A percentile compares a stretch with the other conserved stretches of the same genome.
phyloP scores from a whole-genome alignment of 2,329 filamentous ascomycete species.

The Aspergillus jensenii region DNA sequence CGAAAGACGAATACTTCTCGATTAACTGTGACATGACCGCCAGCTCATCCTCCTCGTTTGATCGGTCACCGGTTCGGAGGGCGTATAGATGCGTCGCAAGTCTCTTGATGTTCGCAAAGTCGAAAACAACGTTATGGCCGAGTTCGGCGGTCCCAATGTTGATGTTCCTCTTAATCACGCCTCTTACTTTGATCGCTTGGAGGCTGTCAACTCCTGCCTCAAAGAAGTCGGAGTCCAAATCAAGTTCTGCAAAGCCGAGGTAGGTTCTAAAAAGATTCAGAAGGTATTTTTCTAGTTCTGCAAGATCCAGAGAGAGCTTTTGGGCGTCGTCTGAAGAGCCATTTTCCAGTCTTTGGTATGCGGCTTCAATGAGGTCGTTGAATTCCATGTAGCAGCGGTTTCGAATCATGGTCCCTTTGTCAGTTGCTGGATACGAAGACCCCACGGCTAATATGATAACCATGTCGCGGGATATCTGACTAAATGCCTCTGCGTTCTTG shows the following conservation, averaged over 20 bases:
- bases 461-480: slow-evolving; percentile 44
- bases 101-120: slow-evolving; percentile 51
- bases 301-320: neutral
- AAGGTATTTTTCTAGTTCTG: slow-evolving; percentile 38
- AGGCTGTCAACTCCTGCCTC: slow-evolving; percentile 58
- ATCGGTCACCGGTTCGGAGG: slow-evolving; percentile 40
- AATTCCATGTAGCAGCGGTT: slow-evolving; percentile 53
- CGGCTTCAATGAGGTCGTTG: slow-evolving; percentile 46
- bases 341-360: slow-evolving; percentile 48
- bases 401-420: slow-evolving; percentile 59
- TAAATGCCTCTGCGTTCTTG: slow-evolving; percentile 24
- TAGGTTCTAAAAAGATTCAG: slow-evolving; percentile 39
- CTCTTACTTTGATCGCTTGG: slow-evolving; percentile 58
- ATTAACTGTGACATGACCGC: slow-evolving; percentile 50
- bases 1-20: slow-evolving; percentile 44
- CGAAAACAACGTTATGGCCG: slow-evolving; percentile 60
- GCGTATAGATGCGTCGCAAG: slow-evolving; percentile 49
- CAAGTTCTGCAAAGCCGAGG: slow-evolving; percentile 15
- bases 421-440: slow-evolving; percentile 51
- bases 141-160: slow-evolving; percentile 50
- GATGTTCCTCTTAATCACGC: slow-evolving; percentile 52
- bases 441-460: slow-evolving; percentile 41
- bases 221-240: slow-evolving; percentile 58
- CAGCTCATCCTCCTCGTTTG: slow-evolving; percentile 38
- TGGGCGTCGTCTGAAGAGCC: slow-evolving; percentile 25